Evolutionary conservation across 2,329 filamentous ascomycete genomes (phyloP), one percentile per base, ranked within the genome.

Genomic region (Gyromitra esculenta): DNA sequence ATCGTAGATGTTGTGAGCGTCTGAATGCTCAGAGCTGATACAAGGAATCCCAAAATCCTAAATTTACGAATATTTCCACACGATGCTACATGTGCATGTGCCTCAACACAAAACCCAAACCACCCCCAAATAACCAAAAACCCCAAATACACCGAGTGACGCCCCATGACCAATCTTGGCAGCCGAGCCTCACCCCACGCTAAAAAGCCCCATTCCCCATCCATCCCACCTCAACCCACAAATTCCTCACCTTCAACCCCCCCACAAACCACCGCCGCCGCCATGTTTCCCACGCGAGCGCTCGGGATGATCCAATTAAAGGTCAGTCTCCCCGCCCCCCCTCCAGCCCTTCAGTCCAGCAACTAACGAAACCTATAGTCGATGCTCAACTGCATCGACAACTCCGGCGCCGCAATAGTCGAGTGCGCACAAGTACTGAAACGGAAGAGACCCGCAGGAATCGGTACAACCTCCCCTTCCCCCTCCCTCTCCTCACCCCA

Each of bases 331-430:
- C 25, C 37, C 41, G 21, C 39, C 31, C 50, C 69, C 21, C 11
- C 48, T 68, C 59, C 50, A 60, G 41, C 39, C 52, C 8, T 5
- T 8, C 9, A 45, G 11, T 37, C 11, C 25, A 18, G 13, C n/a
- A 5, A 2, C 73, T 76, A n/a, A 76, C 56, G 18, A 1, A 5
- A 11, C 18, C 31, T 54, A 43, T 81, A 97, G 96, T 92, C 94
- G 83, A 93, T 99, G 89, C 89, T 99, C 82, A 97, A 96, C 86
- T 98, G 96, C 91, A 98, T 99, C 89, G 96, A 99, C 91, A 99
- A 97, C 87, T 98, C 96, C 80, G 96, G 96, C 83, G 96, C 96
- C 81, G 94, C 96, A 82, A 88, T 99, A 80, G 96, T 98, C 85
- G 96, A 99, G 87, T 99, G 96, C 86, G 92, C 92, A 84, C 91